Conservation (phyloP, 2,329 filamentous ascomycete genomes). For the Monosporascus sp. region DNA sequence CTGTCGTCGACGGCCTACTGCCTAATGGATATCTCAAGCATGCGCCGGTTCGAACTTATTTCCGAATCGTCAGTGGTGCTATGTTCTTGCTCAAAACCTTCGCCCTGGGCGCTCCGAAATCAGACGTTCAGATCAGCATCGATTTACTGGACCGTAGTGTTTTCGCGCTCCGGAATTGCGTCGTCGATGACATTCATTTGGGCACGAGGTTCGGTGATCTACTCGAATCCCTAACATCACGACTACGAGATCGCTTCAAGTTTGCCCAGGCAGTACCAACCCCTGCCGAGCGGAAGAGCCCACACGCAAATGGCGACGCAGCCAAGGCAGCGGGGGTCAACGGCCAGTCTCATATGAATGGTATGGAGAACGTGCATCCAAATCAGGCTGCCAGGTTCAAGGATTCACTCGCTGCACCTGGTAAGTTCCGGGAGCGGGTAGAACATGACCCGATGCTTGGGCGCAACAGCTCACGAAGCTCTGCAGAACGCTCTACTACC, state of each 20-base stretch:
- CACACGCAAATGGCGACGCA: constrained; percentile 28
- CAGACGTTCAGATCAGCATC: constrained; percentile 71
- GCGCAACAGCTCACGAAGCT: constrained; percentile 6
- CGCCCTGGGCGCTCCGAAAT: constrained; percentile 71
- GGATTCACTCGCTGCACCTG: constrained; percentile 22
- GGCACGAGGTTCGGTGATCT: constrained; percentile 80
- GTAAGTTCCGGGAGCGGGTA: constrained; percentile 14
- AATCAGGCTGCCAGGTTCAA: constrained; percentile 18
- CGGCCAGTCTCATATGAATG: constrained; percentile 24
- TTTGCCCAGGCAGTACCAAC: constrained; percentile 48
- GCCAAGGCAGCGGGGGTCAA: constrained; percentile 17
- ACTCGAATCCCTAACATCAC: constrained; percentile 70
- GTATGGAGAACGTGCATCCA: constrained; percentile 19
- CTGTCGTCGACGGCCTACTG: constrained; percentile 70
- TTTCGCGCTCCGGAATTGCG: constrained; percentile 66
- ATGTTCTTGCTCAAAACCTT: constrained; percentile 85
- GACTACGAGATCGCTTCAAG: constrained; percentile 69
- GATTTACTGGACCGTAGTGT: constrained; percentile 70
- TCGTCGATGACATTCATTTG: constrained; percentile 80
- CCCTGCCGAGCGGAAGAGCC: constrained; percentile 36
- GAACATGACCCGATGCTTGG: neutral
- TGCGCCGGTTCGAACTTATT: constrained; percentile 77
- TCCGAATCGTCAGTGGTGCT: constrained; percentile 77
- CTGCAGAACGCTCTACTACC: constrained; percentile 33
- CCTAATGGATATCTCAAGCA: constrained; percentile 74